A percentile compares a stretch with the other conserved stretches of the same genome.
These are phyloP conservation scores for Biancaea sappan DNA, from an alignment of 306 rosid genomes.

Conservation along the genomic window DNA sequence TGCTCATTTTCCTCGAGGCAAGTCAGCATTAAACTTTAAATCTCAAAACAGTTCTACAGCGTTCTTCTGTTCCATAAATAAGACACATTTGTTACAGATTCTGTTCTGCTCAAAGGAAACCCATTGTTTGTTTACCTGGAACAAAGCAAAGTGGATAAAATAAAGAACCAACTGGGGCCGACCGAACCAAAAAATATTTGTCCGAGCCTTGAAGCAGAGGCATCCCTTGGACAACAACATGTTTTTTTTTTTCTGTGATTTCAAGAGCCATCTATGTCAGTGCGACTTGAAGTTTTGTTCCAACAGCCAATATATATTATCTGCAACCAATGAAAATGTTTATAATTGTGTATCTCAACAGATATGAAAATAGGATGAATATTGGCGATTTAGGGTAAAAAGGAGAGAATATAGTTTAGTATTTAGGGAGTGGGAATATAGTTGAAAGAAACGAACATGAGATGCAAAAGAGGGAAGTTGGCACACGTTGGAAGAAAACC, in stretches of 20 bases:
- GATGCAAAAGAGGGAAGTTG: too few species aligned
- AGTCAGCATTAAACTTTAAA: too few species aligned
- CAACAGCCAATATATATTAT: slow-evolving; percentile 66
- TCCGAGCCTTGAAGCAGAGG: slow-evolving; percentile 74
- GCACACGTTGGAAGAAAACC: too few species aligned
- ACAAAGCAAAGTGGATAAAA: slow-evolving; percentile 69
- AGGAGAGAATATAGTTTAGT: too few species aligned
- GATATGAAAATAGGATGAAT: background rate
- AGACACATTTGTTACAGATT: background rate
- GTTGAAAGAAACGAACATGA: too few species aligned
- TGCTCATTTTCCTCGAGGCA: background rate
- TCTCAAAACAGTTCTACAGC: too few species aligned
- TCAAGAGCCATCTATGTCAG: slow-evolving; percentile 71
- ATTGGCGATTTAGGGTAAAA: too few species aligned
- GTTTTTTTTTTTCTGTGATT: slow-evolving; percentile 61
- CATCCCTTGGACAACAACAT: slow-evolving; percentile 79
- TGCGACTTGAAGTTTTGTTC: slow-evolving; percentile 65
- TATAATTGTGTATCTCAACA: slow-evolving; percentile 6
- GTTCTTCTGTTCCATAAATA: too few species aligned
- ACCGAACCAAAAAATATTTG: slow-evolving; percentile 70
- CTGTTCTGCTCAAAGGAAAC: background rate
- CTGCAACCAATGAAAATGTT: slow-evolving; percentile 37
- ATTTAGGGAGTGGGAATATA: too few species aligned
- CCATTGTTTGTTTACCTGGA: slow-evolving; percentile 52
- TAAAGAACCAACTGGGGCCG: slow-evolving; percentile 65